phyloP scores from a whole-genome alignment of 2,329 filamentous ascomycete genomes.

The Aspergillus novofumigatus region DNA sequence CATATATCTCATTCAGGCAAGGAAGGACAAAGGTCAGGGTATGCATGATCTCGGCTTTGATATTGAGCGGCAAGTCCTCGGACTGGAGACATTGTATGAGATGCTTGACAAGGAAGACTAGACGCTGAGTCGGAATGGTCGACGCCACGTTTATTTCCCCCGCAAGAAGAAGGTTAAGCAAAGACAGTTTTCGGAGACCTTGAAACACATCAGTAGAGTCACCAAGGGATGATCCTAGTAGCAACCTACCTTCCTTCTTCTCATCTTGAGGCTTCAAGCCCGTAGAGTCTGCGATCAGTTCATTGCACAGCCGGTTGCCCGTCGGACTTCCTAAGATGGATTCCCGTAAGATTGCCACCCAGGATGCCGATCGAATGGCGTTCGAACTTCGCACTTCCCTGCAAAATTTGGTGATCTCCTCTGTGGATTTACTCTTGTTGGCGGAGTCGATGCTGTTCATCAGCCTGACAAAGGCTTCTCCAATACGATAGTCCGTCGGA shows the following conservation, averaged over 20 bases:
- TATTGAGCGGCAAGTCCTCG: constrained; percentile 44
- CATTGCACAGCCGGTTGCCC: constrained; percentile 54
- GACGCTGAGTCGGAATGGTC: constrained; percentile 55
- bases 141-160: constrained; percentile 46
- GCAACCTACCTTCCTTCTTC: constrained; percentile 37
- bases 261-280: constrained; percentile 46
- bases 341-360: constrained; percentile 47
- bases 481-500: constrained; percentile 35
- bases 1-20: constrained; percentile 76
- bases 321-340: constrained; percentile 46
- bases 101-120: constrained; percentile 79
- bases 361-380: constrained; percentile 44
- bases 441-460: constrained; percentile 30
- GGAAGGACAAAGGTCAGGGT: constrained; percentile 59
- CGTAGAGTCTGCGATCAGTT: constrained; percentile 58
- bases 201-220: constrained; percentile 9
- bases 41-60: constrained; percentile 39
- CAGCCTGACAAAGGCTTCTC: constrained; percentile 39
- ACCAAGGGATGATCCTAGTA: neutral
- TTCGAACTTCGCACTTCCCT: constrained; percentile 38
- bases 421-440: constrained; percentile 22
- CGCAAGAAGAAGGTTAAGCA: constrained; percentile 53
- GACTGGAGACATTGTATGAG: constrained; percentile 68
- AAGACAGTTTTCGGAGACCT: constrained; percentile 48
- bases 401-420: constrained; percentile 32